These are phyloP conservation scores for Onygena corvina DNA, from an alignment of 2,329 filamentous ascomycete genomes.

Conservation along the genomic window DNA sequence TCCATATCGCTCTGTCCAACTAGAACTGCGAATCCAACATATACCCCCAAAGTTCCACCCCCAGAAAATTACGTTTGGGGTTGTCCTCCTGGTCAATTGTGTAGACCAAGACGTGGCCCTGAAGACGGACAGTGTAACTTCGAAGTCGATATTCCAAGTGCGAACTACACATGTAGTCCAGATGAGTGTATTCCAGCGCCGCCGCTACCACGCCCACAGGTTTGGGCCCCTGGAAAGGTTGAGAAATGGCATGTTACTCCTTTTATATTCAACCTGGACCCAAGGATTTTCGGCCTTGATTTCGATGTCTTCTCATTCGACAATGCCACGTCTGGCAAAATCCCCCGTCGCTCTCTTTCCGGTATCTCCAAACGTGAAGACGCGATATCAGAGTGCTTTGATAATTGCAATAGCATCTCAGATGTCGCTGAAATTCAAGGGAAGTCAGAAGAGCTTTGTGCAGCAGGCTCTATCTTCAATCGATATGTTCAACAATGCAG, in stretches of 20 bases:
- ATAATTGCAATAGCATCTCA: constrained; percentile 41
- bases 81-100: constrained; percentile 35
- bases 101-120: constrained; percentile 24
- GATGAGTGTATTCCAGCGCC: constrained; percentile 30
- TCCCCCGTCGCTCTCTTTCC: constrained; percentile 20
- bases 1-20: constrained; percentile 22
- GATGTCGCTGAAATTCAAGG: constrained; percentile 39
- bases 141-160: constrained; percentile 30
- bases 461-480: not conserved
- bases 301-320: constrained; percentile 48
- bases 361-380: constrained; percentile 27
- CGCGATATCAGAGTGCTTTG: constrained; percentile 41
- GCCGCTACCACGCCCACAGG: constrained; percentile 19
- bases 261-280: constrained; percentile 55
- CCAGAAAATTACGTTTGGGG: constrained; percentile 28
- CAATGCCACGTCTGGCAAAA: constrained; percentile 22
- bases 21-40: constrained; percentile 24
- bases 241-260: constrained; percentile 41
- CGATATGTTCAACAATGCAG: not conserved
- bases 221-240: constrained; percentile 20
- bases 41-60: constrained; percentile 19
- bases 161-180: constrained; percentile 30
- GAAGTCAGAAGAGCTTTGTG: not conserved
- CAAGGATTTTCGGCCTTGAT: constrained; percentile 49
- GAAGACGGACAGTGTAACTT: constrained; percentile 29